Base-by-base conservation (phyloP, 2,329 filamentous ascomycete genomes). In the Neonectria hederae region DNA sequence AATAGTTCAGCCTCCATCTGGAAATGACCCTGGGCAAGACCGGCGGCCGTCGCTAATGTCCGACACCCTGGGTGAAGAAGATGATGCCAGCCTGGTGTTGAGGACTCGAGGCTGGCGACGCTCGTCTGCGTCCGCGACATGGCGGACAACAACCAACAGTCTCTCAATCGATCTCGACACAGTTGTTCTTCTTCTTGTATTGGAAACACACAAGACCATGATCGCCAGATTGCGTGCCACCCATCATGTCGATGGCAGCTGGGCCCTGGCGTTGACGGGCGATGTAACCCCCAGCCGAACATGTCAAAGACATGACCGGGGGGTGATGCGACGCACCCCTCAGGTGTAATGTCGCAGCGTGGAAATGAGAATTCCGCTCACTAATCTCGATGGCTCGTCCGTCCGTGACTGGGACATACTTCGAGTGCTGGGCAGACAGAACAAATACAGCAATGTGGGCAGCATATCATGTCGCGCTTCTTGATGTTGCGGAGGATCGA, bases 21-120 rank as follows among this genome's bases (percentile, higher is more conserved):
- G 14, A 49, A 54, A 13, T 38, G 13, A 24, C 46, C 43, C 38
- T 32, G 32, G 49, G 28, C n/a, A 53, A 32, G 60, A 54, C 32
- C 59, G 48, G n/a, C 43, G 35, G 58, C 54, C 49, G 56, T 51
- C 58, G 54, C 40, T 54, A 69, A 69, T 70, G 48, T 65, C 62
- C 59, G 40, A 54, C 40, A 67, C 69, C 69, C 67, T 72, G 69
- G 32, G 28, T 43, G n/a, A n/a, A 32, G 54, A 58, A 62, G 54
- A 64, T 69, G 69, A 69, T 71, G 65, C 51, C 60, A 66, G 66
- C 62, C 64, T 68, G 68, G 68, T 51, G 69, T 43, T 66, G 62
- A 49, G 35, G 3, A 8, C 35, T 17, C 35, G 35, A 38, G 65
- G 57, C 67, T 69, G 66, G 68, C 65, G 66, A 57, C 48, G 48